Evolutionary conservation across 805 yeast genomes (phyloP), one percentile per base, ranked within the genome.

Genomic region (Saturnispora galanensis): DNA sequence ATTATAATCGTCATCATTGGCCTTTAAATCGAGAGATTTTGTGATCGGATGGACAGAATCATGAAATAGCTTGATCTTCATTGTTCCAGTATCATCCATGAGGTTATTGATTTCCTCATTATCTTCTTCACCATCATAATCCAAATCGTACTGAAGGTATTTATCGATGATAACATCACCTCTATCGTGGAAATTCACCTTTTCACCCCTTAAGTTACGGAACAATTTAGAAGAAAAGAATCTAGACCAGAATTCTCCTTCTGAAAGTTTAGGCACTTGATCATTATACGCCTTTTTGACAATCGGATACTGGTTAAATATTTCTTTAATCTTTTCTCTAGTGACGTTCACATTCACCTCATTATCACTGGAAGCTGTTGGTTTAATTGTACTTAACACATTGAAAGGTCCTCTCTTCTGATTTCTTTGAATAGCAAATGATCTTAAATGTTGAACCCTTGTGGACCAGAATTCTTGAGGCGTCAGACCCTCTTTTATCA

Each of bases 221-320:
- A 89, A 93, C 48, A 93, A 66, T 55, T 87, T 83, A 0, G 97
- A 88, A 55, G 86, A 81, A 70, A 93, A 93, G 56, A 93, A 93
- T 50, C 97, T 69, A 10, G 95, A 86, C 98, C 98, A 93, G 55
- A 93, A 93, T 57, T 84, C 95, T 35, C 90, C 89, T 59, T 93
- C 97, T 39, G 77, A 74, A 43, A 93, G 70, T 49, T 81, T 80
- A 1, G 97, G 98, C 4, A 93, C 98, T 47, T 80, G 80, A 44
- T 93, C 98, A 47, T 77, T 80, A 57, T 84, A 93, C 0, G 97
- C 97, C 50, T 76, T 77, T 48, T 85, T 77, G 21, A 93, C 94
- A 33, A 89, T 77, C 0, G 98, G 98, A 57, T 90, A 93, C 47
- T 90, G 95, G 42, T 81, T 85, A 59, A 93, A 89, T 17, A 93